Evolutionary conservation across 768 basidiomycete genomes (phyloP).

Genomic region (Lentinula edodes): DNA sequence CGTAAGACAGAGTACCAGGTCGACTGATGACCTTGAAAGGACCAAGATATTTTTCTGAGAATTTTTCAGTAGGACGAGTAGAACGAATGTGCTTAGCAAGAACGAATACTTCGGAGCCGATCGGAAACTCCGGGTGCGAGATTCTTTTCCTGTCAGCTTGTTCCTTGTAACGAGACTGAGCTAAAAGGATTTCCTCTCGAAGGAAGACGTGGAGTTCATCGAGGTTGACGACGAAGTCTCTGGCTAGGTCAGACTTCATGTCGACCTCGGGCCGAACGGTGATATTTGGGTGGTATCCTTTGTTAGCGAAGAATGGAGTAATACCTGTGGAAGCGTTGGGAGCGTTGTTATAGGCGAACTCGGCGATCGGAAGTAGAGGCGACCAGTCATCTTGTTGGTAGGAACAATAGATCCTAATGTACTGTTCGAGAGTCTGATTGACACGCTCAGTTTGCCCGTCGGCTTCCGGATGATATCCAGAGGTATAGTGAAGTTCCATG

Average conservation of each 20-base stretch:
- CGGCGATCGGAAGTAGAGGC: conserved; percentile 15
- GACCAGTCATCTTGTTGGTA: conserved; percentile 23
- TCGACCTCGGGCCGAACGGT: conserved; percentile 12
- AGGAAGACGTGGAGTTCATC: conserved; percentile 15
- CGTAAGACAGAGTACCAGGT: no score
- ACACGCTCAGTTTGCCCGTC: conserved; percentile 17
- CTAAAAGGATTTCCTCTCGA: conserved; percentile 10
- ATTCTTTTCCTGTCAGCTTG: no score
- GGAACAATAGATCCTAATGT: conserved; percentile 16
- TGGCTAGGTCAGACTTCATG: conserved; percentile 10
- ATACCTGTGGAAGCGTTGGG: conserved; percentile 16
- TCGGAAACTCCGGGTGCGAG: no score
- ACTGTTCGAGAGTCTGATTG: conserved; percentile 19
- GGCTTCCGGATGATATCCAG: conserved; percentile 18
- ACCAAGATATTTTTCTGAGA: no score
- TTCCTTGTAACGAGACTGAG: conserved; percentile 2
- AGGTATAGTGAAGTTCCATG: conserved; percentile 12
- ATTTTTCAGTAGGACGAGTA: no score
- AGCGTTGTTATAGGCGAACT: conserved; percentile 25
- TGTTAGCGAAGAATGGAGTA: conserved; percentile 23
- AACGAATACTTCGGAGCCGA: no score
- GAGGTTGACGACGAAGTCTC: conserved; percentile 13
- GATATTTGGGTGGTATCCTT: conserved; percentile 19
- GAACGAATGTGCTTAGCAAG: no score
- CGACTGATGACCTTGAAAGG: no score